A percentile compares a stretch with the other conserved stretches of the same genome.
Conservation (phyloP, 495 filamentous ascomycete species). For the Penicilliopsis zonata region DNA sequence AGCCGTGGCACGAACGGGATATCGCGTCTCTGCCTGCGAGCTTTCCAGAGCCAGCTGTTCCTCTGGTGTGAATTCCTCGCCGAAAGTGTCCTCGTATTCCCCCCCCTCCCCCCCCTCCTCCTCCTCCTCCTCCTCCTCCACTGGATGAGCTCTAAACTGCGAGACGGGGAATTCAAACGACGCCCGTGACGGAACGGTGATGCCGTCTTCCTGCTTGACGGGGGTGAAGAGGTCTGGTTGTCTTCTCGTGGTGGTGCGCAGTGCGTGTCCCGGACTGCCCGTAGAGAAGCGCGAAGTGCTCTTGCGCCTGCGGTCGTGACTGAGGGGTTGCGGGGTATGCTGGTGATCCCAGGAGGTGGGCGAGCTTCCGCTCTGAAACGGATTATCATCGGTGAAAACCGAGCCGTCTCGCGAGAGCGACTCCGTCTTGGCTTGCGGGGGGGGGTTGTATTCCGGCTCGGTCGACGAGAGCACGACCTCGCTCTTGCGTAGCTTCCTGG, state of each 20-base stretch:
- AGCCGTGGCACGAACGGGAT: conserved; percentile 19
- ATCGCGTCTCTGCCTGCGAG: conserved; percentile 34
- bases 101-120: conserved; percentile 29
- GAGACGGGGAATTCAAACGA: conserved; percentile 38
- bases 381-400: conserved; percentile 80
- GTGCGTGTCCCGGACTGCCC: conserved; percentile 23
- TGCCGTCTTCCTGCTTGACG: conserved; percentile 26
- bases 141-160: conserved; percentile 14
- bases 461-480: conserved; percentile 41
- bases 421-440: conserved; percentile 24
- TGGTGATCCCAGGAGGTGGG: conserved; percentile 29
- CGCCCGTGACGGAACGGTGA: conserved; percentile 22
- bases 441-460: conserved; percentile 23
- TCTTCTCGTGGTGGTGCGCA: conserved; percentile 26
- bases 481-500: conserved; percentile 40
- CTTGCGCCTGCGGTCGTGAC: conserved; percentile 35
- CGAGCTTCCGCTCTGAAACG: conserved; percentile 80
- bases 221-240: conserved; percentile 20
- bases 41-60: conserved; percentile 65
- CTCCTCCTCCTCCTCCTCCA: conserved; percentile 22
- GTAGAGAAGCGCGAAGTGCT: conserved; percentile 30
- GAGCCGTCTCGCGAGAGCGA: conserved; percentile 33
- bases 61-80: conserved; percentile 91
- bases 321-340: conserved; percentile 16
- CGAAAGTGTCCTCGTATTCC: conserved; percentile 41